Evolutionary conservation across 352 stramenopile genomes (phyloP), one percentile per base, ranked within the genome.

Genomic region (Albugo laibachii): DNA sequence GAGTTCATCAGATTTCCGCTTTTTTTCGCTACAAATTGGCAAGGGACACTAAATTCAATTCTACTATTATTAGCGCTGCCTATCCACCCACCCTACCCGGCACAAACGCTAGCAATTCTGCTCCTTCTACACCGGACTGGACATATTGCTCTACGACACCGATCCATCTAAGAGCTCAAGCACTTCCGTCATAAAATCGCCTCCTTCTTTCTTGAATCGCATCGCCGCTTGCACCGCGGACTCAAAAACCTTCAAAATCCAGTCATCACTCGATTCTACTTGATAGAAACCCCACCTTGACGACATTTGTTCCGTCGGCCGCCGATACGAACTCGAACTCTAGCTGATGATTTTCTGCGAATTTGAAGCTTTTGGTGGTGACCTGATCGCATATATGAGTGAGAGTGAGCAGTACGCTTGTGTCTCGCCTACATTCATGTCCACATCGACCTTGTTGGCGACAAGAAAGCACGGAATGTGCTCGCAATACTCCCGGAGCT

Each of bases 401-500:
- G 2, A 51, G 4, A 35, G 1, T 19, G 41, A 27, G 11, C 2
- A 45, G 5, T 14, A 43, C 15, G 10, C 16, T 19, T 13, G 36
- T 14, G 21, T 13, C 13, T 19, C 34, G 6, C 36, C 47, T 36
- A 92, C 80, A 31, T 81, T 79, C 54, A 96, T 81, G 62, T 97
- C 82, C 19, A 97, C 75, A 63, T 97, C 89, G 44, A 97, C 95
- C 60, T 97, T 97, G 69, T 97, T 97, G 31, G 89, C 89, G n/a
- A 97, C 85, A 12, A 96, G 54, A 43, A 97, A 89, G 50, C 74
- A 91, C 3, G 89, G 87, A 48, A 97, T 94, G 48, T 61, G 83
- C 44, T 93, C 80, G 60, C 83, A 96, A 61, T 96, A 93, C 37
- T 94, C 63, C 21, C 89, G 66, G 2, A 97, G 61, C 58, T 97